Evolutionary conservation across 2,329 filamentous ascomycete genomes (phyloP).

Genomic region (Neoscytalidium dimidiatum): DNA sequence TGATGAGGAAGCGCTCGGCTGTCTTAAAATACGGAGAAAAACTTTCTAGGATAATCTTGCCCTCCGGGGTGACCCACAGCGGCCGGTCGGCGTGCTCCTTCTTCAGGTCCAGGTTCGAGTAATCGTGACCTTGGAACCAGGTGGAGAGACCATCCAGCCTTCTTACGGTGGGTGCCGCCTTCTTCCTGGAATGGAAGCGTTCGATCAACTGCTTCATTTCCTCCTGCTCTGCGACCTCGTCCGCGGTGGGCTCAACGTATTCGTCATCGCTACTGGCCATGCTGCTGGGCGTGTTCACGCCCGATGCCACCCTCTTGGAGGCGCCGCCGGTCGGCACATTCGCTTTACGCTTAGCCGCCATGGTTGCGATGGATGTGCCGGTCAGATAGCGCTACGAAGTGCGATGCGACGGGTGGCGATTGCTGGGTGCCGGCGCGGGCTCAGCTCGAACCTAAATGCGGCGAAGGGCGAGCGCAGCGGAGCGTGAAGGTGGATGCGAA

Average conservation of each 20-base stretch:
- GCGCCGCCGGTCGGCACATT: conserved; percentile 30
- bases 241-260: conserved; percentile 55
- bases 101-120: conserved; percentile 80
- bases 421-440: conserved; percentile 23
- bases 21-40: conserved; percentile 85
- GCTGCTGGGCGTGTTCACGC: conserved; percentile 44
- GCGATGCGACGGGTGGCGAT: conserved; percentile 49
- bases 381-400: conserved; percentile 38
- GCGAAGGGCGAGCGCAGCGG: not conserved
- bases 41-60: conserved; percentile 88
- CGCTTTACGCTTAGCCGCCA: conserved; percentile 52
- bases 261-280: conserved; percentile 58
- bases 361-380: conserved; percentile 24
- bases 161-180: not conserved
- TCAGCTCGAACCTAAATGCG: not conserved
- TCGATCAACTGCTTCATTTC: conserved; percentile 45
- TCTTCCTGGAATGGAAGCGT: conserved; percentile 47
- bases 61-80: conserved; percentile 88
- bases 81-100: conserved; percentile 87
- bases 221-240: conserved; percentile 48
- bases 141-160: conserved; percentile 55
- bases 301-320: conserved; percentile 42
- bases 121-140: conserved; percentile 68
- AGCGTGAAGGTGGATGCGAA: not conserved
- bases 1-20: conserved; percentile 92